Percentiles rank a stretch among this genome's conserved stretches.
Conservation (phyloP, 2,329 filamentous ascomycete genomes). For the Akanthomyces muscarius region DNA sequence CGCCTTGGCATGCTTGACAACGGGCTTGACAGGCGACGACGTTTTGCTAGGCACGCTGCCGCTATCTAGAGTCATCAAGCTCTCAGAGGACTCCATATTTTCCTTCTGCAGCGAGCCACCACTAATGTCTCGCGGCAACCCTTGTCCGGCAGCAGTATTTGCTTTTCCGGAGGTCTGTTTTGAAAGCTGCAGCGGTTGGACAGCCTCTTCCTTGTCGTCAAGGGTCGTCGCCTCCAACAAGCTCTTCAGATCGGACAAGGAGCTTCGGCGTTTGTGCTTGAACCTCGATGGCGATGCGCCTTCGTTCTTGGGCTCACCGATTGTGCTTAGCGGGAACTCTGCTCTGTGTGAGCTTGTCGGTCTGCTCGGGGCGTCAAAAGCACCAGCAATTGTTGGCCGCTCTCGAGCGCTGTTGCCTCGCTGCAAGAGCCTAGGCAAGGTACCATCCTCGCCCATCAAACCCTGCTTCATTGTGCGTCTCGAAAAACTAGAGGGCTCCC, state of each 20-base stretch:
- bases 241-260: slow-evolving; percentile 76
- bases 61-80: background rate
- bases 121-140: slow-evolving; percentile 36
- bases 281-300: slow-evolving; percentile 37
- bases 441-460: slow-evolving; percentile 70
- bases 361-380: slow-evolving; percentile 56
- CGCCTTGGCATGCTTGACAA: slow-evolving; percentile 41
- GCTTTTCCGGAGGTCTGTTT: slow-evolving; percentile 53
- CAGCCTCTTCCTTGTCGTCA: slow-evolving; percentile 32
- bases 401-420: slow-evolving; percentile 55
- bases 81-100: slow-evolving; percentile 30
- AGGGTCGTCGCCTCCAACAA: slow-evolving; percentile 61
- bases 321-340: slow-evolving; percentile 55
- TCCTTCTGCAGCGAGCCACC: slow-evolving; percentile 46
- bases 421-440: slow-evolving; percentile 36
- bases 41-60: slow-evolving; percentile 20
- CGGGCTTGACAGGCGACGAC: slow-evolving; percentile 17
- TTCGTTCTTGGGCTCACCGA: slow-evolving; percentile 53
- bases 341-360: slow-evolving; percentile 55
- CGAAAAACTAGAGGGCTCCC: slow-evolving; percentile 60
- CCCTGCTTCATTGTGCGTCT: slow-evolving; percentile 65
- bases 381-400: slow-evolving; percentile 56
- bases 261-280: slow-evolving; percentile 83
- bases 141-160: slow-evolving; percentile 51
- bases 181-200: slow-evolving; percentile 49